Evolutionary conservation across 495 filamentous ascomycete species (phyloP), one percentile per base, ranked within the genome.

Genomic region (Daldinia concentrica): DNA sequence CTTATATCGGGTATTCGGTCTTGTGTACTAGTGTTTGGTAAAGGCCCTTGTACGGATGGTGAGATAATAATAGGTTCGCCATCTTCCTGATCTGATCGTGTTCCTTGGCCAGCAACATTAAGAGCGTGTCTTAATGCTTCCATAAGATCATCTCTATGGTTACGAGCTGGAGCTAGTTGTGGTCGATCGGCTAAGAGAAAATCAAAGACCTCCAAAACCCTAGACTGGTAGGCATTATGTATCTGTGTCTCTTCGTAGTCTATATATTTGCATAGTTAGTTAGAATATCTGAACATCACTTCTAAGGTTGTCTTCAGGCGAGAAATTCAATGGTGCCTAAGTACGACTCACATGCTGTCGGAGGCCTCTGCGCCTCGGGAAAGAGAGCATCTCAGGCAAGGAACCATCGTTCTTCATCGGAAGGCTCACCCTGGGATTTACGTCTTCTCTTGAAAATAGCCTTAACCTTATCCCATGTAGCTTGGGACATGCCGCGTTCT

Each of bases 341-440:
- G 6, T 48, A 24, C 3, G n/a, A 54, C 64, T 60, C 26, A 66
- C 64, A 66, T n/a, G 64, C 41, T 17, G 55, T 32, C 8, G 56
- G 41, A 5, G 64, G 64, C 15, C 64, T 66, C 0, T 39, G 17
- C 8, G 22, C 29, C 12, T 24, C 51, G 5, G 66, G 66, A 26
- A 68, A 68, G 26, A 68, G 19, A 0, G 12, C 17, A 19, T 63
- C 66, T 54, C 59, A 69, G 34, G 30, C 52, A 41, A 29, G 52
- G 29, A 69, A 58, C 66, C 59, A 69, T 30, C 54, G 30, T 15
- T 69, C 66, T 22, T 41, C 66, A 43, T 63, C 59, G 15, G 58
- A 58, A 29, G 37, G 22, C 1, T 51, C 52, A 50, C 19, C 15
- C 3, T 30, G 50, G 12, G 26, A 26, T 43, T 50, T 41, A 5